Base-by-base conservation (phyloP, 306 rosid genomes). In the Prunus salicina region DNA sequence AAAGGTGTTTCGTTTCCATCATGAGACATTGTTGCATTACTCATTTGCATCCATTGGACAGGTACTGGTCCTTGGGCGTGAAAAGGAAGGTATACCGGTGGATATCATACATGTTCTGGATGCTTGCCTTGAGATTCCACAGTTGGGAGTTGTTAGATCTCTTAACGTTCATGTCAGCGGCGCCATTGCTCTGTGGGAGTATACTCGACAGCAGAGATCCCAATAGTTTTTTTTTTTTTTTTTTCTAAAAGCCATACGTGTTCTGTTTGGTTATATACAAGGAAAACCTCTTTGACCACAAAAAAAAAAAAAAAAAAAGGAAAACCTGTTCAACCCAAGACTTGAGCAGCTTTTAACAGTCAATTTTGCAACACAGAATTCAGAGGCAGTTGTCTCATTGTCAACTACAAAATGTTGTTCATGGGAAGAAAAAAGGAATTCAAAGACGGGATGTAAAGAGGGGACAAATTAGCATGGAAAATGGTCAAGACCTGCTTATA, bases 141-240 rank as follows among this genome's bases (percentile, higher is more conserved):
- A 95, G 72, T 79, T 90, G 82, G 98, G 98, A 53, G 96, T 95
- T 25, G 96, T 95, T 69, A 89, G 97, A 85, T 95, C 98, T 80
- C 97, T 95, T 72, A 95, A 95, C 49, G 98, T 95, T 76, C 98
- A 95, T 69, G 98, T 92, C 84, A 92, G 98, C 47, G 97, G 97
- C 15, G 98, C 98, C 67, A 92, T 95, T 84, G 98, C 97, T 76
- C 86, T 89, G 76, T 92, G 98, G 98, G 98, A 95, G 77, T 95
- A 92, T 77, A 89, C 98, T 78, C 85, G 98, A 28, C 98, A 95
- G 69, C 97, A 89, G 75, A 89, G 97, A 86, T 89, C 88, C 72
- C 80, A 64, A n/a, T 88, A 86, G 84, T 52, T 0, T 6, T 15
- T n/a, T 30, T 3, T 69, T 52, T 0, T 6, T 15, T n/a, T 30